Base-by-base conservation (phyloP, 2,329 filamentous ascomycete species). In the Colletotrichum plurivorum region DNA sequence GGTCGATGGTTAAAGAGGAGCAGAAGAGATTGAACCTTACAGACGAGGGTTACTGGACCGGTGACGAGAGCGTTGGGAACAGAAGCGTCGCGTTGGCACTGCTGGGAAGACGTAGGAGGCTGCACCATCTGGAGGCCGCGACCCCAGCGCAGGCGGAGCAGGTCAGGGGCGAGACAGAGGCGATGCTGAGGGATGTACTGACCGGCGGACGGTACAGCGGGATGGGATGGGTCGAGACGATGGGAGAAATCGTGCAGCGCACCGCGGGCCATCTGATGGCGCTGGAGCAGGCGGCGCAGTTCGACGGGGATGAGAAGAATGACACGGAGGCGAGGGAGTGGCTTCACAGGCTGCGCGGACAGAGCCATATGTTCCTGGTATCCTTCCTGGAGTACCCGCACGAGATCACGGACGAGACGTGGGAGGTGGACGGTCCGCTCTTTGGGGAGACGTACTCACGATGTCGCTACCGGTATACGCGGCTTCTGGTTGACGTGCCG, bases 361-460 rank as follows among this genome's bases (percentile, higher is more conserved):
- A 81, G 49, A 82, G 79, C 27, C 84, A 86, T 70, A 76, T 78
- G 69, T 80, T 84, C 58, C 74, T 84, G 57, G 77, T 86, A 9
- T 79, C 81, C 3, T 85, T 80, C 69, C 74, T 86, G 31, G 78
- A 84, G 69, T 87, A 85, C 67, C 84, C 84, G 2, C 18, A 67
- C 15, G 46, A 55, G 13, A 55, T 53, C 3, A 63, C 10, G 48
- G 71, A 7, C 6, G 57, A 70, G 12, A 71, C 77, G 5, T 85
- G 83, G 77, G 70, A 58, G 8, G 67, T 73, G 2, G 65, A 73
- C 6, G 80, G 82, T 8, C 67, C 69, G 5, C 69, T 81, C 0
- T 84, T 80, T 63, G 73, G 76, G 31, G 73, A 75, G 27, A 82
- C 83, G 4, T 77, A 83, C 52, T 75, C 80, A 4, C 79, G 80